Percentiles rank a stretch among this genome's conserved stretches.
These are phyloP conservation scores for Gracilaria caudata DNA, from an alignment of 23 red algal species.

Conservation along the genomic window DNA sequence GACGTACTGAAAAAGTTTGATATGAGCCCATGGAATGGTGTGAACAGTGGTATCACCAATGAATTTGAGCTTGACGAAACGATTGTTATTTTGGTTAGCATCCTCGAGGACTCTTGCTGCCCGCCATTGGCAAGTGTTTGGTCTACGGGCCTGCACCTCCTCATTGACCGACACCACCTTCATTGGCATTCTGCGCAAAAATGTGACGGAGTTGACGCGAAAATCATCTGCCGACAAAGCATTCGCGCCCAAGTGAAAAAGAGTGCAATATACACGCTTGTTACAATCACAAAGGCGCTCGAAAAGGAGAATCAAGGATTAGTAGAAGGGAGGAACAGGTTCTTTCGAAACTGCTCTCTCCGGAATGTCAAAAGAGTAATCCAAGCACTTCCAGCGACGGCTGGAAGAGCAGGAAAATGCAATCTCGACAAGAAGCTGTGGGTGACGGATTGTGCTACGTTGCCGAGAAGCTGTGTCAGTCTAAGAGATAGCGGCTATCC, in stretches of 20 bases:
- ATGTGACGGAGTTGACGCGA: not conserved
- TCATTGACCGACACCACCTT: conserved; percentile 20
- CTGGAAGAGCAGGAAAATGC: not conserved
- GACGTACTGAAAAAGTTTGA: conserved; percentile 5
- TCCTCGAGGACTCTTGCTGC: conserved; percentile 22
- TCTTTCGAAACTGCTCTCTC: not conserved
- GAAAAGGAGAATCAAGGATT: not conserved
- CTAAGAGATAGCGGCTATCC: not conserved
- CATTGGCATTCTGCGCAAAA: conserved; percentile 28
- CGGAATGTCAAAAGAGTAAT: not conserved
- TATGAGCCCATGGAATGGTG: conserved; percentile 8
- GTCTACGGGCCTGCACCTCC: conserved; percentile 33
- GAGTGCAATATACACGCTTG: not conserved
- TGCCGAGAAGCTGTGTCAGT: not conserved
- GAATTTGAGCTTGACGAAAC: conserved; percentile 25
- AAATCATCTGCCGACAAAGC: conserved; percentile 5
- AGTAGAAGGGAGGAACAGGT: not conserved
- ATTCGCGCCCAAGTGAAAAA: not conserved
- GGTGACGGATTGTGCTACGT: not conserved
- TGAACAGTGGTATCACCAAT: conserved; percentile 31
- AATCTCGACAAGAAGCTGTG: not conserved
- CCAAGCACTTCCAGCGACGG: not conserved
- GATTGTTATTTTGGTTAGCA: conserved; percentile 15
- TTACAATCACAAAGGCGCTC: not conserved
- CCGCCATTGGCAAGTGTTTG: conserved; percentile 33